These are phyloP conservation scores for Colletotrichum tamarilloi DNA, from an alignment of 2,329 filamentous ascomycete species.

Conservation along the genomic window DNA sequence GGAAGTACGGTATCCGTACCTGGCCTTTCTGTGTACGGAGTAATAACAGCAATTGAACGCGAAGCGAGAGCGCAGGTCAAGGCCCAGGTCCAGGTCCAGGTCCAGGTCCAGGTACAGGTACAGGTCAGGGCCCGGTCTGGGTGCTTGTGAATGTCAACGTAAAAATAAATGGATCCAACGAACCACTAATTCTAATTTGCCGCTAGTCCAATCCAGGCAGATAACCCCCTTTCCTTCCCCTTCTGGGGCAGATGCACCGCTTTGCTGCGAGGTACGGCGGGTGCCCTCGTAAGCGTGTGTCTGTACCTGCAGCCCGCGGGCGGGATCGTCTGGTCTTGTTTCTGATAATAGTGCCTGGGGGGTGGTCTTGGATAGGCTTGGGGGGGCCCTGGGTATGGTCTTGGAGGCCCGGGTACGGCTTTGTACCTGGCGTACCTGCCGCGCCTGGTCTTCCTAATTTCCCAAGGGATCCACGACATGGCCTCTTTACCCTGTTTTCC, in stretches of 20 bases:
- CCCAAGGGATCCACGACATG: constrained; percentile 32
- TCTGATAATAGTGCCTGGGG: constrained; percentile 26
- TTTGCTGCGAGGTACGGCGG: background rate
- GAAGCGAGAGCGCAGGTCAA: too few relatives aligned
- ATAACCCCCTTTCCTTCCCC: constrained; percentile 26
- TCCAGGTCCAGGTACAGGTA: background rate
- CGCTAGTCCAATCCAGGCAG: constrained; percentile 13
- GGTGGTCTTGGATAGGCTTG: background rate
- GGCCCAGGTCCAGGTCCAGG: background rate
- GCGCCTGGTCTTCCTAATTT: constrained; percentile 27
- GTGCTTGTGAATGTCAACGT: constrained; percentile 9
- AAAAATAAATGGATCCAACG: constrained; percentile 23
- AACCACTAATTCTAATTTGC: constrained; percentile 18
- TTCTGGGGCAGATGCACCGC: constrained; percentile 14
- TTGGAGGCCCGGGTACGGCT: constrained; percentile 13
- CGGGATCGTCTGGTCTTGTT: constrained; percentile 21
- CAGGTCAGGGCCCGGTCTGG: background rate
- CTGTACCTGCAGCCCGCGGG: constrained; percentile 28
- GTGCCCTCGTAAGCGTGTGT: background rate
- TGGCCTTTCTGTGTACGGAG: too few relatives aligned
- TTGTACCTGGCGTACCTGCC: constrained; percentile 16
- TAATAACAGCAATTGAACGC: too few relatives aligned
- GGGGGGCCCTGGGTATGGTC: too few relatives aligned
- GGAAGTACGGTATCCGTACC: too few relatives aligned
- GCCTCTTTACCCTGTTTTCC: constrained; percentile 35